These are phyloP conservation scores for Ogataea polymorpha DNA, from an alignment of 805 yeast species.

Conservation along the genomic window DNA sequence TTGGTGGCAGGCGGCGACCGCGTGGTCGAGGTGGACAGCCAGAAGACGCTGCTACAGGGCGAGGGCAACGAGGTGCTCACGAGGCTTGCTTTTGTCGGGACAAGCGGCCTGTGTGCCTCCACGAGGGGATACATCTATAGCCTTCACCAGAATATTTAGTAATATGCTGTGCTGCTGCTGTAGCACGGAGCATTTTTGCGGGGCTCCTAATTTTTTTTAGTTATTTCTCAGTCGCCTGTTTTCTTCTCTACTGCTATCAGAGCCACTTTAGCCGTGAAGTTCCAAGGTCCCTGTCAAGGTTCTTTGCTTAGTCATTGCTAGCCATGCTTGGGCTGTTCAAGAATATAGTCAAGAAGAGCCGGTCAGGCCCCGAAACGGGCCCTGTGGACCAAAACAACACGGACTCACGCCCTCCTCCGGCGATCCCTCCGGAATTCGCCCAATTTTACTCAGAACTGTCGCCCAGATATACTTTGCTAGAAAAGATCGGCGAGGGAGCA, in stretches of 20 bases:
- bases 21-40: background rate
- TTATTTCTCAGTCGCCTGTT: background rate
- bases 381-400: background rate
- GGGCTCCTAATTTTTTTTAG: constrained; percentile 9
- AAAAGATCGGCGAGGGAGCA: constrained; percentile 77
- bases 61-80: background rate
- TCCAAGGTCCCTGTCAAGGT: background rate
- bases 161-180: background rate
- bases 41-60: background rate
- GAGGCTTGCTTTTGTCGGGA: background rate
- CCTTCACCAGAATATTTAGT: background rate
- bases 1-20: constrained; percentile 9
- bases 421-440: constrained; percentile 15
- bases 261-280: background rate
- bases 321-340: constrained; percentile 30
- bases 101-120: constrained; percentile 3
- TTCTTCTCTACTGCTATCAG: background rate
- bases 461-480: constrained; percentile 25
- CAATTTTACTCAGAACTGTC: constrained; percentile 29
- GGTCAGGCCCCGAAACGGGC: background rate
- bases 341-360: constrained; percentile 24
- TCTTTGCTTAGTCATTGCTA: constrained; percentile 1
- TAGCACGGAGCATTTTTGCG: background rate
- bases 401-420: background rate
- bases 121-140: constrained; percentile 1